phyloP scores from a whole-genome alignment of 257 asterid genomes.

The Euphrasia confusa region DNA sequence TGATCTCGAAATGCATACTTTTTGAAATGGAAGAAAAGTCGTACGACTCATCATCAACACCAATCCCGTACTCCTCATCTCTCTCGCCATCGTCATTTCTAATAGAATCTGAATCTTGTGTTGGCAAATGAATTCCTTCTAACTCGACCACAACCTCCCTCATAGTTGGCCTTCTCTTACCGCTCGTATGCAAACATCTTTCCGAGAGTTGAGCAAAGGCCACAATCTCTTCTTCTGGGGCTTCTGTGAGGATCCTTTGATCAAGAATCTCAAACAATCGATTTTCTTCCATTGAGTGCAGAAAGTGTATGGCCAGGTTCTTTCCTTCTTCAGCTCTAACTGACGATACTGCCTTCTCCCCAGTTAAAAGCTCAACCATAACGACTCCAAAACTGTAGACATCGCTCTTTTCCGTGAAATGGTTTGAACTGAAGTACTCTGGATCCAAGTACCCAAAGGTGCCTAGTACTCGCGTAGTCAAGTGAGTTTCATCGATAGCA shows the following conservation, averaged over 20 bases:
- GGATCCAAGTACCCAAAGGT: constrained; percentile 43
- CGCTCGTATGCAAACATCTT: constrained; percentile 30
- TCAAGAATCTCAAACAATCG: constrained; percentile 31
- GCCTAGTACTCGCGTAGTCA: constrained; percentile 34
- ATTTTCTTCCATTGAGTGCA: constrained; percentile 34
- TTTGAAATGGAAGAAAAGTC: background rate
- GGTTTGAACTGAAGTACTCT: constrained; percentile 33
- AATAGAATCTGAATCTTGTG: constrained; percentile 1
- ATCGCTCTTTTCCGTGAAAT: constrained; percentile 35
- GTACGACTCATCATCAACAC: background rate
- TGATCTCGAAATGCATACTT: constrained; percentile 20
- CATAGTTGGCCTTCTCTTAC: constrained; percentile 31
- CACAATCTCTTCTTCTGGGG: constrained; percentile 24
- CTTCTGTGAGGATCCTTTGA: constrained; percentile 28
- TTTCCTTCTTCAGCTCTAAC: constrained; percentile 27
- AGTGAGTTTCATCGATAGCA: constrained; percentile 32
- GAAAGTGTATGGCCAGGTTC: constrained; percentile 31
- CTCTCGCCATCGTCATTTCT: constrained; percentile 4
- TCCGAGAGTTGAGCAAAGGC: constrained; percentile 30
- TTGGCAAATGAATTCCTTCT: constrained; percentile 26
- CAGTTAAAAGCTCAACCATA: constrained; percentile 38
- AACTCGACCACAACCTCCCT: constrained; percentile 36
- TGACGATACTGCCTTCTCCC: constrained; percentile 30
- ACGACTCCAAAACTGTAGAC: constrained; percentile 34
- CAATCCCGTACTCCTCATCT: background rate